A percentile compares a stretch with the other conserved stretches of the same genome.
Evolutionary conservation across 2,329 filamentous ascomycete species (phyloP).

Genomic region (Cladorrhinum sp.): DNA sequence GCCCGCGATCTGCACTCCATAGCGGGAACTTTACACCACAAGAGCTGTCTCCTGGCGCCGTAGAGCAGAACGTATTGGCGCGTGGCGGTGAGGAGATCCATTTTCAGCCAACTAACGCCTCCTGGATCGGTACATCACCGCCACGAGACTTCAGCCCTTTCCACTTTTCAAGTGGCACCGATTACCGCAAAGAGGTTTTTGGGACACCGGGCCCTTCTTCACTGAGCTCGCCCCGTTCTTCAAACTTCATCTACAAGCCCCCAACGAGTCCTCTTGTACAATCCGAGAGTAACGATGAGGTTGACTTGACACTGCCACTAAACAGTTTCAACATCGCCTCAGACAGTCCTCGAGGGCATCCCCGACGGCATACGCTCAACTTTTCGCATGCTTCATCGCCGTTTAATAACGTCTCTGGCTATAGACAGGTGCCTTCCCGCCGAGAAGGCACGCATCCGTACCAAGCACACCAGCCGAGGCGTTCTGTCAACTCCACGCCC

Average conservation of each 20-base stretch:
- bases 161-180: conserved; percentile 38
- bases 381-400: conserved; percentile 49
- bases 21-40: conserved; percentile 62
- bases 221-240: conserved; percentile 68
- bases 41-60: conserved; percentile 29
- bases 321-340: conserved; percentile 49
- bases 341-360: conserved; percentile 32
- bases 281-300: conserved; percentile 78
- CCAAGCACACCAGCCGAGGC: conserved; percentile 74
- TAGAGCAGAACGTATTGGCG: conserved; percentile 21
- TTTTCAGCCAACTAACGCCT: conserved; percentile 22
- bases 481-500: conserved; percentile 65
- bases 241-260: conserved; percentile 78
- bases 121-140: conserved; percentile 57
- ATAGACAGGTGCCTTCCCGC: conserved; percentile 43
- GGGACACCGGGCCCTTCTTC: conserved; percentile 52
- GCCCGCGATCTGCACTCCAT: conserved; percentile 74
- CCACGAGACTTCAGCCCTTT: conserved; percentile 51
- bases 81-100: conserved; percentile 5
- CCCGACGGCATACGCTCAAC: conserved; percentile 70
- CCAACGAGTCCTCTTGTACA: conserved; percentile 92
- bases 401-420: conserved; percentile 15
- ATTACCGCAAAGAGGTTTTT: conserved; percentile 37
- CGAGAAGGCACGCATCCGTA: conserved; percentile 63
- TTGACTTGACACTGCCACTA: conserved; percentile 58